Base-by-base conservation (phyloP, 176 grass and related monocot genomes). In the Thinopyrum elongatum region DNA sequence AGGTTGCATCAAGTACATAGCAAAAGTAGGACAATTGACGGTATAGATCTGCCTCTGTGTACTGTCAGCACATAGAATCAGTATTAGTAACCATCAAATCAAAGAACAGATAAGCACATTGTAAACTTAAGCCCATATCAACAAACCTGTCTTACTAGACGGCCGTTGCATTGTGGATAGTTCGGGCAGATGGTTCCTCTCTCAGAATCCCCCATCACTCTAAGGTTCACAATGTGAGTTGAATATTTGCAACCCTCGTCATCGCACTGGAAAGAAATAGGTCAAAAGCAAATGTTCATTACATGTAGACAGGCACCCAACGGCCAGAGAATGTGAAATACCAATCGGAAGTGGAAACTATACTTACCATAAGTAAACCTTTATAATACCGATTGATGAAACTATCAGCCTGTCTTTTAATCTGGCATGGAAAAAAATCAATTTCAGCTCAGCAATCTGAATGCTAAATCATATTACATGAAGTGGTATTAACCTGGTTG, bases 391-490 rank as follows among this genome's bases (percentile, higher is more conserved):
- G 80, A 36, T 61, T 91, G 61, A 94, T 94, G 77, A 97, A 97
- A 92, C 81, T 91, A 81, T 99, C 97, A 87, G 89, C 94, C 78
- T 94, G 97, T 60, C 97, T 94, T 91, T 99, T 99, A 60, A 97
- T 90, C 94, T 99, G 82, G 81, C 47, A 77, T 85, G 34, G 26
- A 29, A 51, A 81, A 41, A 79, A 81, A n/a, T 69, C 46, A 39
- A 74, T 63, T 71, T 76, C 34, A 86, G 42, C 74, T 70, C 23
- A 82, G 62, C 58, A 65, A 64, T 72, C 65, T 25, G 31, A 63
- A 83, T 86, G 58, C 42, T 65, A 35, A 5, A 61, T 41, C 38
- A 29, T 47, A 70, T 57, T 49, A 72, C 42, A 33, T 70, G 36
- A 51, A 79, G 26, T 29, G 29, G 17, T 63, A 73, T 55, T 75